Evolutionary conservation across 192 early-diverging fungal species (phyloP).

Genomic region (Entomortierella lignicola): DNA sequence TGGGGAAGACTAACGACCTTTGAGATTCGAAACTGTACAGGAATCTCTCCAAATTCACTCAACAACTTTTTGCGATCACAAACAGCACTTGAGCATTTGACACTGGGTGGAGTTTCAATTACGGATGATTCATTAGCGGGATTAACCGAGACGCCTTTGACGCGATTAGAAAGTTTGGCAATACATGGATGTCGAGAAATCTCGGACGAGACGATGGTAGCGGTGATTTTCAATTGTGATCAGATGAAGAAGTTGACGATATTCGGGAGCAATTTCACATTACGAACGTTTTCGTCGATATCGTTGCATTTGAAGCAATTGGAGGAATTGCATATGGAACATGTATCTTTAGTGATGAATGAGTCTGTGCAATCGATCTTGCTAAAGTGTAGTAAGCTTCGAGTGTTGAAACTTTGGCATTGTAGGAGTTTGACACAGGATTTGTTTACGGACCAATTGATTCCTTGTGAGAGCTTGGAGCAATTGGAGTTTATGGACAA

Average conservation of each 20-base stretch:
- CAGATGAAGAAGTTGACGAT: conserved; percentile 25
- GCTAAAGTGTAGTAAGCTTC: conserved; percentile 14
- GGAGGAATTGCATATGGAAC: conserved; percentile 46
- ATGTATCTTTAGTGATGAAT: conserved; percentile 41
- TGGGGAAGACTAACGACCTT: conserved; percentile 14
- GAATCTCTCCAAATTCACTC: conserved; percentile 12
- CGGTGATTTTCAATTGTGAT: conserved; percentile 47
- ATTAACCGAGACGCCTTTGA: conserved; percentile 18
- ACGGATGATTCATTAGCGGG: conserved; percentile 33
- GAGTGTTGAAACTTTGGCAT: conserved; percentile 40
- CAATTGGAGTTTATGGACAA: conserved; percentile 54
- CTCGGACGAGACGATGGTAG: conserved; percentile 52
- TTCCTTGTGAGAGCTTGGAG: conserved; percentile 19
- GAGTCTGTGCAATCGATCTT: conserved; percentile 40
- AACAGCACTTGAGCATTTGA: conserved; percentile 14
- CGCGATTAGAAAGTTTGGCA: conserved; percentile 10
- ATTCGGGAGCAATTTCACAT: conserved; percentile 39
- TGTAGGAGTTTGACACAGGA: conserved; percentile 45
- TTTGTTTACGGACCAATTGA: conserved; percentile 19
- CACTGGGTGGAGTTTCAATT: conserved; percentile 28
- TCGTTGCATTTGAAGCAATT: conserved; percentile 28
- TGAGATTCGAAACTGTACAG: conserved; percentile 28
- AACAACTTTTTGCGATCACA: conserved; percentile 23
- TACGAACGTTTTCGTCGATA: conserved; percentile 37
- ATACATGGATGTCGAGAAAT: conserved; percentile 30